A percentile compares a stretch with the other conserved stretches of the same genome.
Conservation (phyloP, 805 yeast species). For the Ogataea dorogensis region DNA sequence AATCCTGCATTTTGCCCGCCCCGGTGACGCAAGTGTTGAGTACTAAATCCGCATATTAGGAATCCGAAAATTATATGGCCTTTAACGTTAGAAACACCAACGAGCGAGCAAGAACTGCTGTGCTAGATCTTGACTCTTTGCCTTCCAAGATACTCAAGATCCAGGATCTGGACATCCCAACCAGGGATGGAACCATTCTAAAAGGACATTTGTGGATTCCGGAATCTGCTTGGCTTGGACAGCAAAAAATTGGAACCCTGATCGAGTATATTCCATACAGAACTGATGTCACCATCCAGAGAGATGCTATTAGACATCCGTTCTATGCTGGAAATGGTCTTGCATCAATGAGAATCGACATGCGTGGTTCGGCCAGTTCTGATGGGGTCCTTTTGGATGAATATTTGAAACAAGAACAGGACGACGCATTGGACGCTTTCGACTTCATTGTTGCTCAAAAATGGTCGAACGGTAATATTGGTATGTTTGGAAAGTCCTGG, state of each 20-base stretch:
- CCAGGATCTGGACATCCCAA: conserved; percentile 37
- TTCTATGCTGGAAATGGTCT: conserved; percentile 47
- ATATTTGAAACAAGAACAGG: conserved; percentile 43
- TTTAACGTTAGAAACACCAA: conserved; percentile 41
- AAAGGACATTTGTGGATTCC: conserved; percentile 48
- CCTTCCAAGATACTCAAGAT: conserved; percentile 34
- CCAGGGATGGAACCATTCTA: conserved; percentile 39
- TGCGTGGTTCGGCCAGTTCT: conserved; percentile 46
- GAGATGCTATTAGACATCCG: conserved; percentile 47
- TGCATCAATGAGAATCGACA: conserved; percentile 44
- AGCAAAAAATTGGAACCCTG: conserved; percentile 37
- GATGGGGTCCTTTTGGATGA: conserved; percentile 43
- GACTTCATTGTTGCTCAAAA: conserved; percentile 41
- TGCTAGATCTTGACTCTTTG: conserved; percentile 23
- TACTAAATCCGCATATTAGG: too few species aligned
- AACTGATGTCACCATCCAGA: conserved; percentile 43
- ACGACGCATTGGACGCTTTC: conserved; percentile 42
- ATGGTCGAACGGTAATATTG: conserved; percentile 47
- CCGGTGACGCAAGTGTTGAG: too few species aligned
- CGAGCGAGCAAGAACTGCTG: conserved; percentile 19
- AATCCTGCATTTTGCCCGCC: too few species aligned
- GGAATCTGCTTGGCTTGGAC: conserved; percentile 29
- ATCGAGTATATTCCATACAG: conserved; percentile 47
- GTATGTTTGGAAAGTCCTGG: conserved; percentile 51
- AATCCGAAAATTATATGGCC: too few species aligned